A percentile compares a stretch with the other conserved stretches of the same genome.
Evolutionary conservation across 1,284 basidiomycete species (phyloP).

Genomic region (Cryptococcus sp.): DNA sequence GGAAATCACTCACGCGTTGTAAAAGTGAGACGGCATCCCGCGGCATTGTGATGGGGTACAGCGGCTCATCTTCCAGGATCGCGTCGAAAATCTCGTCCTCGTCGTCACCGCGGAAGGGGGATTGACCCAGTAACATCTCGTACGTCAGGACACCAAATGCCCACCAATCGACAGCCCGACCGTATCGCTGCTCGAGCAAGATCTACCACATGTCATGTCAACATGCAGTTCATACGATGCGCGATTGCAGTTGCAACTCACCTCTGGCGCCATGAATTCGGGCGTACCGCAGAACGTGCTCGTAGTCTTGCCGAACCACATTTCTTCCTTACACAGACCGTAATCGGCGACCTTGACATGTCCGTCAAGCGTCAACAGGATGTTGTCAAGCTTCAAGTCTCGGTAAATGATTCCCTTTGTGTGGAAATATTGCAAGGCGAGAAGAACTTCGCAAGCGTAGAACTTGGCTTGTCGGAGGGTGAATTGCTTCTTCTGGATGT

Average conservation of each 20-base stretch:
- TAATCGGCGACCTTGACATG: constrained; percentile 99
- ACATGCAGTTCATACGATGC: not conserved
- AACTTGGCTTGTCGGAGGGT: constrained; percentile 88
- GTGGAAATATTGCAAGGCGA: constrained; percentile 98
- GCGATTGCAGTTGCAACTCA: constrained; percentile 48
- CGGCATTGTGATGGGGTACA: constrained; percentile 99
- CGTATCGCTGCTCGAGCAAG: constrained; percentile 95
- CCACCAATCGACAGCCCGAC: constrained; percentile 99
- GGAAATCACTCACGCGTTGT: constrained; percentile 69
- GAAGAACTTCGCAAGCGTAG: constrained; percentile 95
- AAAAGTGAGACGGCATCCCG: constrained; percentile 93
- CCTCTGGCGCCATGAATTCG: constrained; percentile 99
- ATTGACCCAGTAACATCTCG: constrained; percentile 98
- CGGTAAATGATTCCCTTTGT: constrained; percentile 91
- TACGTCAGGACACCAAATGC: constrained; percentile 98
- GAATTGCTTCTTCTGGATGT: constrained; percentile 80
- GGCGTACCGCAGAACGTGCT: constrained; percentile 99
- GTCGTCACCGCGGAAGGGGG: constrained; percentile 98
- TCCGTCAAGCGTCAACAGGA: constrained; percentile 92
- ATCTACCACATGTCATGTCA: constrained; percentile 62
- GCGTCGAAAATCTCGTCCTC: constrained; percentile 99
- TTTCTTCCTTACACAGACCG: constrained; percentile 98
- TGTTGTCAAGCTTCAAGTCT: constrained; percentile 98
- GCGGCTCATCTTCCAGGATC: constrained; percentile 95
- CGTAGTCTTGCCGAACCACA: constrained; percentile 97